Conservation (phyloP, 164 flowering plant genomes). For the Warburgia ugandensis region DNA sequence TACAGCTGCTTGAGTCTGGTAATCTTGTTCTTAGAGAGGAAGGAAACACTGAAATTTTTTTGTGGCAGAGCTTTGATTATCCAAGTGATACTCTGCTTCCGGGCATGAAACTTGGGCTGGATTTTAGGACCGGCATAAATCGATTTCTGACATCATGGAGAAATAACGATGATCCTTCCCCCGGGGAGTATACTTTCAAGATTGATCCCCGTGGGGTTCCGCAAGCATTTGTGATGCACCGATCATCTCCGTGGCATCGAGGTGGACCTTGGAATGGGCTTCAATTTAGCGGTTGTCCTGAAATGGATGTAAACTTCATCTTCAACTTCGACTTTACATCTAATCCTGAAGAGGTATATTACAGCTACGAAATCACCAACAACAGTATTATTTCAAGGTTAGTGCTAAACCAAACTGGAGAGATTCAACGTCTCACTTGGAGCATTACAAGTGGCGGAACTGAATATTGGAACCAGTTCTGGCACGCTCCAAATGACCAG, state of each 20-base stretch:
- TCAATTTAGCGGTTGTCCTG: not conserved
- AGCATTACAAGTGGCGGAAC: too few relatives aligned
- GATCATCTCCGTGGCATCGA: too few relatives aligned
- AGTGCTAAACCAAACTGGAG: not conserved
- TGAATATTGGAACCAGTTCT: not conserved
- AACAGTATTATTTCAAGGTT: not conserved
- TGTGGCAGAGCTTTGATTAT: conserved; percentile 24
- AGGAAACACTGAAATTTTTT: not conserved
- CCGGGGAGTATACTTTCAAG: too few relatives aligned
- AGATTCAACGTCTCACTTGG: too few relatives aligned
- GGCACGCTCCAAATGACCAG: not conserved
- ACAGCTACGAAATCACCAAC: not conserved
- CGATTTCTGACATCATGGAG: not conserved
- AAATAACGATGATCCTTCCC: too few relatives aligned
- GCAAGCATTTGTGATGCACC: too few relatives aligned
- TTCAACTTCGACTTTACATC: not conserved
- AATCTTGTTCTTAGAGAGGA: conserved; percentile 23
- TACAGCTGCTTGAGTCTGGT: conserved; percentile 24
- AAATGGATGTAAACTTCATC: not conserved
- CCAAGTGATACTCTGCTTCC: conserved; percentile 19
- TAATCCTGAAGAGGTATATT: not conserved
- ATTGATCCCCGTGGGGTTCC: too few relatives aligned
- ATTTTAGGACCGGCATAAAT: not conserved
- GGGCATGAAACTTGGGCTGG: not conserved
- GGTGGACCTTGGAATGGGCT: conserved; percentile 3